Evolutionary conservation across 108 stramenopile species (phyloP).

Genomic region (Cyclostephanos tholiformis): DNA sequence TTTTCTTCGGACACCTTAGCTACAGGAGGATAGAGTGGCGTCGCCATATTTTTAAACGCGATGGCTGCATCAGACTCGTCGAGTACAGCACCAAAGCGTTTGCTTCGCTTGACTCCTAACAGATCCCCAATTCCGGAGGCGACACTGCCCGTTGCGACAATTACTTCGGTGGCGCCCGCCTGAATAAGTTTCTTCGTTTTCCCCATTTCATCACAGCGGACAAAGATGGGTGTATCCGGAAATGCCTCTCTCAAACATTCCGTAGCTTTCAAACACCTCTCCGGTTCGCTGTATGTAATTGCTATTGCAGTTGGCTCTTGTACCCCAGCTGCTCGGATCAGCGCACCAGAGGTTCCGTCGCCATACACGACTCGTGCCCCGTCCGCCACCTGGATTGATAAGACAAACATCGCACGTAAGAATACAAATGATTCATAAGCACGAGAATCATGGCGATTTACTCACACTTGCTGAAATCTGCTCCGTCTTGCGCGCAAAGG

Average conservation of each 20-base stretch:
- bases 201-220: slow-evolving; percentile 43
- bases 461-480: slow-evolving; percentile 56
- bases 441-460: slow-evolving; percentile 8
- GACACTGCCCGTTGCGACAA: slow-evolving; percentile 48
- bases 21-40: slow-evolving; percentile 34
- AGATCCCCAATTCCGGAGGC: slow-evolving; percentile 43
- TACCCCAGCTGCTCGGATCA: slow-evolving; percentile 70
- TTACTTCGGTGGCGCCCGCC: slow-evolving; percentile 72
- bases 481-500: slow-evolving; percentile 60
- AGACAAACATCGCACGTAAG: background rate
- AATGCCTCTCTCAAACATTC: slow-evolving; percentile 58
- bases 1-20: slow-evolving; percentile 20
- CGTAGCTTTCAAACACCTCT: slow-evolving; percentile 57
- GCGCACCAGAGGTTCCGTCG: slow-evolving; percentile 56
- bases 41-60: slow-evolving; percentile 32
- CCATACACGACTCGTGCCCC: slow-evolving; percentile 73
- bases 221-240: slow-evolving; percentile 72
- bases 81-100: slow-evolving; percentile 27
- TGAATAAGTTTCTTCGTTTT: slow-evolving; percentile 50
- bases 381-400: slow-evolving; percentile 9
- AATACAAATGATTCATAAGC: slow-evolving; percentile 13
- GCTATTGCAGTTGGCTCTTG: slow-evolving; percentile 62
- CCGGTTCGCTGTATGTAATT: slow-evolving; percentile 51
- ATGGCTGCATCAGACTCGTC: slow-evolving; percentile 33
- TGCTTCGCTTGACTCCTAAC: slow-evolving; percentile 35